Base-by-base conservation (phyloP, 441 rosid species). In the Euphorbia corollata region DNA sequence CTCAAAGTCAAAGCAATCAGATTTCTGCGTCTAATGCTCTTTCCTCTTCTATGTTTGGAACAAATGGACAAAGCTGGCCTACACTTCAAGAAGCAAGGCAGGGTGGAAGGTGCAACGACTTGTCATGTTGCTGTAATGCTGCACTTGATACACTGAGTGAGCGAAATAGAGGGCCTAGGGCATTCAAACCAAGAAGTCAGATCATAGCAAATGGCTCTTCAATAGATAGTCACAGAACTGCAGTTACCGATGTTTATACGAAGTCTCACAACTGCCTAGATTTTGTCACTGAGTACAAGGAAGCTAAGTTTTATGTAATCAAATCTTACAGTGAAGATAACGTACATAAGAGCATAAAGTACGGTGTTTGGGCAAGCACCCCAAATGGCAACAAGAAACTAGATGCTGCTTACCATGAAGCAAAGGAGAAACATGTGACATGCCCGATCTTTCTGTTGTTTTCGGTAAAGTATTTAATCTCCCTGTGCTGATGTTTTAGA, bases 301-400 rank as follows among this genome's bases (percentile, higher is more conserved):
- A 75, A 43, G 95, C 88, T 30, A 89, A 87, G 78, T 86, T 85
- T 79, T 91, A 83, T 68, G 94, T 91, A 70, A 91, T 91, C 53
- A 91, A 91, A 76, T 91, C 98, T 4, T 91, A 91, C 66, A 91
- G 96, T 47, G 98, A 91, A 75, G 98, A 92, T 78, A 92, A 92
- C 78, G 95, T 92, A n/a, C 98, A 92, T 81, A 92, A 87, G 79
- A 92, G 98, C 83, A 85, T 92, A 71, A 92, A 92, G 64, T 92
- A 87, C 73, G 81, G 70, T 75, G 88, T 92, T 65, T 92, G 98
- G 98, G 88, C 98, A 19, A 87, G 94, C 67, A 92, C 98, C 23
- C 80, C 85, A 66, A 87, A 86, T 63, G 98, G 98, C 68, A 92
- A 92, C 90, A 92, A 84, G 80, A 92, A 92, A 71, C 56, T 92